These are phyloP conservation scores for Neonectria punicea DNA, from an alignment of 2,329 filamentous ascomycete genomes.

Conservation along the genomic window DNA sequence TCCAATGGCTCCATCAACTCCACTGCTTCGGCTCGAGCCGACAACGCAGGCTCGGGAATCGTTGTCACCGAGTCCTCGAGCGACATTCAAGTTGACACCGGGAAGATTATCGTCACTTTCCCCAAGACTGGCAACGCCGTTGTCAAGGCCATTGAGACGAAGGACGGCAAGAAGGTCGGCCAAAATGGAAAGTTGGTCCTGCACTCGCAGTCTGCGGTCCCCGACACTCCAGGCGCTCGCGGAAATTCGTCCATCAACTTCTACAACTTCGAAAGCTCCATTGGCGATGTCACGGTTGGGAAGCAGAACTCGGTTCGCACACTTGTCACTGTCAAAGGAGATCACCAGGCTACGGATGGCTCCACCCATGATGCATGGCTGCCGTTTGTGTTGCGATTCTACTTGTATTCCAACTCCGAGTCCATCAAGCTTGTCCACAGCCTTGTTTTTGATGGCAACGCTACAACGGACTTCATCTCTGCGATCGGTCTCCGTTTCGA, in stretches of 20 bases:
- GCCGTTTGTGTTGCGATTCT: constrained; percentile 63
- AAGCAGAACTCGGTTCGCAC: constrained; percentile 49
- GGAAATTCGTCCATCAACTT: constrained; percentile 50
- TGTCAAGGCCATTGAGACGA: constrained; percentile 52
- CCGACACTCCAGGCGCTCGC: constrained; percentile 41
- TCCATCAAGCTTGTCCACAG: constrained; percentile 65
- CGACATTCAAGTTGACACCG: constrained; percentile 55
- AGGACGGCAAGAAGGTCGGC: constrained; percentile 55
- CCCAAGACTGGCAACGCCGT: constrained; percentile 54
- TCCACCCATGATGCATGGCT: constrained; percentile 57
- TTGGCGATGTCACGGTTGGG: constrained; percentile 62
- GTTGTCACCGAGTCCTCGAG: constrained; percentile 37
- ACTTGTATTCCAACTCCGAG: constrained; percentile 67
- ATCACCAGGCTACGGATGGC: constrained; percentile 47
- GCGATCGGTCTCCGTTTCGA: constrained; percentile 66
- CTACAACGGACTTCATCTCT: constrained; percentile 61
- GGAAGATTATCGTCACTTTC: constrained; percentile 55
- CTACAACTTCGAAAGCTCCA: constrained; percentile 59
- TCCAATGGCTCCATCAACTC: constrained; percentile 27
- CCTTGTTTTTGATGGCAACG: constrained; percentile 64
- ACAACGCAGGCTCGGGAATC: constrained; percentile 8
- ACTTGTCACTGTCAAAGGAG: constrained; percentile 58
- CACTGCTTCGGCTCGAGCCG: constrained; percentile 11
- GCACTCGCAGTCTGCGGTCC: constrained; percentile 60
- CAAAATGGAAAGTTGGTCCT: constrained; percentile 62